Base-by-base conservation (phyloP, 305 asterid genomes). In the Rubia occidens region DNA sequence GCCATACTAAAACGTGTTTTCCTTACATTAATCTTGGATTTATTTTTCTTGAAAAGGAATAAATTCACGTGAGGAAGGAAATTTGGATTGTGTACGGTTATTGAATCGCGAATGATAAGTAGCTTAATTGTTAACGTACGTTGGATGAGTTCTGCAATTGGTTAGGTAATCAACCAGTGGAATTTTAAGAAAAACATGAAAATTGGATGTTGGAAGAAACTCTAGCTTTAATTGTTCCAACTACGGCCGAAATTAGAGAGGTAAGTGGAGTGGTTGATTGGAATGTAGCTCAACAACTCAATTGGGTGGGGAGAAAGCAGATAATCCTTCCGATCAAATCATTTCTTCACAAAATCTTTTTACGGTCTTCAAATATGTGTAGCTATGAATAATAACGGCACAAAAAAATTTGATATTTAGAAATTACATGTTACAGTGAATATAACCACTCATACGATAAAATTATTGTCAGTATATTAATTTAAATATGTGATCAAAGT, bases 161-260 rank as follows among this genome's bases (percentile, higher is more conserved):
- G 29, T 56, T 69, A 69, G 72, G 72, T 56, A 9, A 7, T 51
- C 58, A 51, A 51, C 58, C 58, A 15, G 58, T 51, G 21, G 58
- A 51, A 15, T 51, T 51, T 51, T 51, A 51, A 4, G 6, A 15
- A 4, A 0, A 47, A 47, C 2, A 26, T 26, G 2, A 51, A 17
- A 17, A 51, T 6, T 51, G 21, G 7, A 51, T 51, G 58, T 51
- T 17, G 24, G 58, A 51, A 51, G 58, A 51, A 51, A 51, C 20
- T 51, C 58, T 17, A 51, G 58, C 58, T 51, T 51, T 51, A 51
- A 15, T 51, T 17, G 21, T 13, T 51, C 24, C 58, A 51, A 51
- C 58, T 51, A 20, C 14, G 13, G 6, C 17, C 58, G 9, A n/a
- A 17, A 51, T 51, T 17, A 8, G 58, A 51, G 21, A 17, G 21